Percentiles rank a stretch among this genome's conserved stretches.
Evolutionary conservation across 2,329 filamentous ascomycete genomes (phyloP).

Genomic region (Mariannaea elegans): DNA sequence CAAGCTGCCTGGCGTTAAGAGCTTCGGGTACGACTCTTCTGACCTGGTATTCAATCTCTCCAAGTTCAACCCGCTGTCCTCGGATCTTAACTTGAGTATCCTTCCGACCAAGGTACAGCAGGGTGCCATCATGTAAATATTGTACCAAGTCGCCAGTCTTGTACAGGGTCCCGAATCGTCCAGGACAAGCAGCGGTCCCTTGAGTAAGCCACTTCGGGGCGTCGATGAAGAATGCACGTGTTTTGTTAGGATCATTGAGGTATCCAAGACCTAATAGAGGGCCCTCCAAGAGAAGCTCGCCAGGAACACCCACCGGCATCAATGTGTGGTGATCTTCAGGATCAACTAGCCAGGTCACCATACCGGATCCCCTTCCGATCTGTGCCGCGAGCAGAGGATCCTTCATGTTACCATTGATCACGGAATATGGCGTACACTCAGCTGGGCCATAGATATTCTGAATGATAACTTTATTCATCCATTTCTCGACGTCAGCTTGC

Average conservation of each 20-base stretch:
- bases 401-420: background rate
- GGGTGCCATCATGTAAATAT: conserved; percentile 51
- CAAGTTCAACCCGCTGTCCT: conserved; percentile 63
- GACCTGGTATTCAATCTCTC: conserved; percentile 24
- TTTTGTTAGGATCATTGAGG: conserved; percentile 3
- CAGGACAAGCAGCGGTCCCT: background rate
- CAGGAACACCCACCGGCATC: conserved; percentile 35
- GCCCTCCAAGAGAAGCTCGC: conserved; percentile 46
- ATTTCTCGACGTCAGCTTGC: too few species aligned
- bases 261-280: conserved; percentile 29
- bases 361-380: background rate
- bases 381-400: background rate
- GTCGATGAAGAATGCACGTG: conserved; percentile 6
- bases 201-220: fast-evolving
- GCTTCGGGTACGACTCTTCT: background rate
- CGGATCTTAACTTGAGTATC: conserved; percentile 68
- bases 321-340: conserved; percentile 23
- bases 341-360: conserved; percentile 29
- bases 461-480: background rate
- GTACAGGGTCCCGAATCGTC: conserved; percentile 42
- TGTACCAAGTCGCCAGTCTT: conserved; percentile 58
- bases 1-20: conserved; percentile 20
- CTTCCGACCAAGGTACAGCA: conserved; percentile 58
- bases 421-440: conserved; percentile 7
- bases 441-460: conserved; percentile 19